Evolutionary conservation across 345 rosid species (phyloP).

Genomic region (Excoecaria agallocha): DNA sequence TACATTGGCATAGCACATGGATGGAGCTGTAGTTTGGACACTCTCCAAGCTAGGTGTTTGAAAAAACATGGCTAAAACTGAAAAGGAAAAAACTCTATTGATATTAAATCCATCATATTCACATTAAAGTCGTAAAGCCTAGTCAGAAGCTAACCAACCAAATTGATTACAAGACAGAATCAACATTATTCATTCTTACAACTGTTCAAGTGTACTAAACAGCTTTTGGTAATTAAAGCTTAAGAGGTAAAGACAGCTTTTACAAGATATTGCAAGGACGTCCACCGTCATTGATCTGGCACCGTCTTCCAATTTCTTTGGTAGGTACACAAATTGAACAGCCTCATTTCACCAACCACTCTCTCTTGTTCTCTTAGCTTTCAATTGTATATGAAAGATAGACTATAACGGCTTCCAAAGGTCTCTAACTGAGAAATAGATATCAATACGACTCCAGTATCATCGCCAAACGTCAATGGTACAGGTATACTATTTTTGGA

Average conservation of each 20-base stretch:
- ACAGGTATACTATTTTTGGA: no score
- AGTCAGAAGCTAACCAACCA: not conserved
- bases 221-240: constrained; percentile 19
- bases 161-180: not conserved
- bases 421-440: no score
- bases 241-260: constrained; percentile 12
- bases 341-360: not conserved
- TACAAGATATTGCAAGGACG: not conserved
- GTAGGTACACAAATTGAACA: not conserved
- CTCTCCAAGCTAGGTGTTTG: not conserved
- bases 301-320: not conserved
- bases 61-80: no score
- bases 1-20: no score
- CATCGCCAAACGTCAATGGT: no score
- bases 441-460: no score
- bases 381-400: no score
- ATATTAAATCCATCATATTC: not conserved
- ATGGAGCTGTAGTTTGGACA: not conserved
- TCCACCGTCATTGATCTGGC: not conserved
- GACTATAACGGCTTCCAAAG: no score
- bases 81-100: no score
- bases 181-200: not conserved
- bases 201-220: not conserved
- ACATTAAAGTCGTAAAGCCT: not conserved
- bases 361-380: not conserved